phyloP scores from a whole-genome alignment of 2,329 filamentous ascomycete species.

The Microascus cirrosus region DNA sequence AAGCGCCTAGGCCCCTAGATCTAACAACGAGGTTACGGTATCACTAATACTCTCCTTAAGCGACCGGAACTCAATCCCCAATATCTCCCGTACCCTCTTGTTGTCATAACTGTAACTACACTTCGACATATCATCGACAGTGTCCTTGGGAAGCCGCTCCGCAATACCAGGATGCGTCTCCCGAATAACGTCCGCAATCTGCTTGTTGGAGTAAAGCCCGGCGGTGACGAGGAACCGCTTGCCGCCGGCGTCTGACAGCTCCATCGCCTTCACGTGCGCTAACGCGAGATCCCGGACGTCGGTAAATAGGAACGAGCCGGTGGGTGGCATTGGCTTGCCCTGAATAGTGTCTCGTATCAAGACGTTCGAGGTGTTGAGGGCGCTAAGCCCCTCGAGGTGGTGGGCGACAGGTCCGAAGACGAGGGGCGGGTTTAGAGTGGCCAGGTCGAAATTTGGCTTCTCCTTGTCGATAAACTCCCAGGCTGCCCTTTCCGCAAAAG shows the following conservation, averaged over 20 bases:
- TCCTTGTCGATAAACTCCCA: slow-evolving; percentile 37
- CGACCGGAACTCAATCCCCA: background rate
- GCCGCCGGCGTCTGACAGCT: slow-evolving; percentile 33
- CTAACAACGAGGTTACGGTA: background rate
- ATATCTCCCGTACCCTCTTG: background rate
- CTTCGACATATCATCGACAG: background rate
- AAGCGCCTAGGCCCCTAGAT: background rate
- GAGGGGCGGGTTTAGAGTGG: slow-evolving; percentile 42
- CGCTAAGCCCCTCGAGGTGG: slow-evolving; percentile 29
- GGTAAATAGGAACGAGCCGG: slow-evolving; percentile 25
- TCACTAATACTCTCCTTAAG: background rate
- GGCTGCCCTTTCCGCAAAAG: slow-evolving; percentile 35
- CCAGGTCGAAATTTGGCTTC: slow-evolving; percentile 35
- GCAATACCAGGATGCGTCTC: background rate
- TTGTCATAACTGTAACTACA: background rate
- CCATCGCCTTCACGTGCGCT: slow-evolving; percentile 41
- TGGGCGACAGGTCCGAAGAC: slow-evolving; percentile 43
- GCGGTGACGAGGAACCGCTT: slow-evolving; percentile 38
- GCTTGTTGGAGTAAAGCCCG: slow-evolving; percentile 33
- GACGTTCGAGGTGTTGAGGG: slow-evolving; percentile 42
- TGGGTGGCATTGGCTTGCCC: slow-evolving; percentile 33
- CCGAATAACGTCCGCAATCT: slow-evolving; percentile 21
- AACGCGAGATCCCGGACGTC: slow-evolving; percentile 45
- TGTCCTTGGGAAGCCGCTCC: background rate
- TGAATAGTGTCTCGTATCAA: slow-evolving; percentile 37